Base-by-base conservation (phyloP, 1,139 yeast species). In the Taphrina flavorubra region DNA sequence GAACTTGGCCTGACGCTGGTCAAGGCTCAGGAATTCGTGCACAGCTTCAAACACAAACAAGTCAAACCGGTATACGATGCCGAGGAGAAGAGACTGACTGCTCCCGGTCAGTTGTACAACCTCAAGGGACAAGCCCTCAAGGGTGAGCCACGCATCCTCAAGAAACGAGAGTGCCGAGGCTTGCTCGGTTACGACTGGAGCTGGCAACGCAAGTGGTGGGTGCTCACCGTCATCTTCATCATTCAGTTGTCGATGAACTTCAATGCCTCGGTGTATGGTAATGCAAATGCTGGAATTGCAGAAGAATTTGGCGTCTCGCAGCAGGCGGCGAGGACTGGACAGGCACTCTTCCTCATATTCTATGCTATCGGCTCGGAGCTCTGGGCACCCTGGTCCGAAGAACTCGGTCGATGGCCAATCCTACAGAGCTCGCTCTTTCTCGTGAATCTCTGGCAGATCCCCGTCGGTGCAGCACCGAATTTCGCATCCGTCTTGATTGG, bases 301-400 rank as follows among this genome's bases (percentile, higher is more conserved):
- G 79, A 78, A 55, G 74, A 78, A 13, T 80, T 76, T 71, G 69
- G 73, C 53, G 75, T 79, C 46, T 73, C 78, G 64, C 75, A 71
- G 64, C 79, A 77, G 57, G 79, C 76, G 34, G 80, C 78, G 1
- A 73, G 81, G 60, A 74, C 74, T 25, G 78, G 79, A 31, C 80
- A 79, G 69, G 77, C 78, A 79, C 74, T 79, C 31, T 79, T 79
- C 69, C 75, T 79, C 69, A 75, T 79, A 8, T 75, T 79, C 16
- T 79, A 79, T 72, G 82, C 81, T 6, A 76, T 79, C 70, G 82
- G 81, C 3, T 78, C 81, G 72, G 81, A 79, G 70, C 74, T 79
- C 64, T 79, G 81, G 81, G 81, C 82, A 13, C 81, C 81, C 5
- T 79, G 81, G 81, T 76, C 79, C 62, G 81, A 79, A 74, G 81